Conservation (phyloP, 192 early-diverging fungal genomes). For the Entomortierella lignicola region DNA sequence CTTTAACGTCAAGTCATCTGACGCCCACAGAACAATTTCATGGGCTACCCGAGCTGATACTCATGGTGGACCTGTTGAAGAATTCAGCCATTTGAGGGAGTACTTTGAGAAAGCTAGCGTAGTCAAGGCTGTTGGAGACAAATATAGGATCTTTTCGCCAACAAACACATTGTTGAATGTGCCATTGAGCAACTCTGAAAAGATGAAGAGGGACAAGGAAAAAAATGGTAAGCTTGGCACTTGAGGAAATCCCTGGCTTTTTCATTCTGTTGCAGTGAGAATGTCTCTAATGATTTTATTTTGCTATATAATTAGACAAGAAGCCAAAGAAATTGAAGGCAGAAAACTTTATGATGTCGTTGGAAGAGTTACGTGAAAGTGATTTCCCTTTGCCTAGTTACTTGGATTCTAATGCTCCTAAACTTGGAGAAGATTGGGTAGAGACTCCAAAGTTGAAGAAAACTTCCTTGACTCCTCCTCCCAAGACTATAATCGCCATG, state of each 20-base stretch:
- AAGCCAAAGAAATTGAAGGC: constrained; percentile 38
- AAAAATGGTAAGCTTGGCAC: constrained; percentile 25
- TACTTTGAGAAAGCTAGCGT: constrained; percentile 47
- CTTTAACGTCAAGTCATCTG: constrained; percentile 17
- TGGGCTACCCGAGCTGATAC: constrained; percentile 12
- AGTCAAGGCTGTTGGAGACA: constrained; percentile 48
- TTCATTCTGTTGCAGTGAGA: too few species aligned
- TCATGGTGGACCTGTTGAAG: constrained; percentile 12
- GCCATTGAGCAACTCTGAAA: constrained; percentile 52
- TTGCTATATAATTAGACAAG: constrained; percentile 15
- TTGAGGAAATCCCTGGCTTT: background rate
- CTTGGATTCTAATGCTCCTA: constrained; percentile 26
- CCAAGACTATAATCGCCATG: constrained; percentile 60
- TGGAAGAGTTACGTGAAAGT: constrained; percentile 55
- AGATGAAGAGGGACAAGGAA: constrained; percentile 42
- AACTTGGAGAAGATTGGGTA: constrained; percentile 56
- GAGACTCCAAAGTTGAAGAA: constrained; percentile 54
- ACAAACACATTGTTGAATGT: constrained; percentile 56
- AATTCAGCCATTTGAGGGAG: constrained; percentile 22
- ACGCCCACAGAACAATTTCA: constrained; percentile 26
- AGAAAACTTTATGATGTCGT: constrained; percentile 56
- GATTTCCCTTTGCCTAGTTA: constrained; percentile 59
- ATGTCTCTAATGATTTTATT: too few species aligned
- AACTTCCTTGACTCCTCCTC: constrained; percentile 25
- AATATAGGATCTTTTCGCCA: constrained; percentile 49